Percentiles rank a stretch among this genome's conserved stretches.
phyloP scores from a whole-genome alignment of 169 alveolate species.

The Plasmodium vivax region DNA sequence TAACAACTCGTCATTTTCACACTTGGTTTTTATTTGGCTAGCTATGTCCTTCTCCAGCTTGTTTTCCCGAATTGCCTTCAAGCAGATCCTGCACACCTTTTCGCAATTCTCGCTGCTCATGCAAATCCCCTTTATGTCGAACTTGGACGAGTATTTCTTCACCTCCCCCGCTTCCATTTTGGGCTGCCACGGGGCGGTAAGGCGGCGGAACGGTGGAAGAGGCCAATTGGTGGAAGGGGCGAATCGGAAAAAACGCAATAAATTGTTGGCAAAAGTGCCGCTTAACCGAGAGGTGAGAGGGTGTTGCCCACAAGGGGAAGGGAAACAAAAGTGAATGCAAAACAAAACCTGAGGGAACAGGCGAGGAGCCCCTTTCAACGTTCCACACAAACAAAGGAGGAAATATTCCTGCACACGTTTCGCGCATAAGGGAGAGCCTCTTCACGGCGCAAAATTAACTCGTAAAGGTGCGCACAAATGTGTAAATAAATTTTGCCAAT shows the following conservation, averaged over 20 bases:
- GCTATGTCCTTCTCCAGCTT: constrained; percentile 72
- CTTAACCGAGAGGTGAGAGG: not conserved
- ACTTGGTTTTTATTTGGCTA: constrained; percentile 62
- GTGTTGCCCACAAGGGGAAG: not conserved
- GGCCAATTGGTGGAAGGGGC: not conserved
- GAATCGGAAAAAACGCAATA: not conserved
- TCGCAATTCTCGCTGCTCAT: constrained; percentile 69
- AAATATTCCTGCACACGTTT: not conserved
- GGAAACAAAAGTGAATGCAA: not conserved
- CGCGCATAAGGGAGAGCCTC: not conserved
- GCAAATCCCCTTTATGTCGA: constrained; percentile 71
- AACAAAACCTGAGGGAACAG: not conserved
- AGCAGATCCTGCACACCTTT: constrained; percentile 40
- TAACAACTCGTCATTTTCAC: constrained; percentile 68
- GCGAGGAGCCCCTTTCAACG: not conserved
- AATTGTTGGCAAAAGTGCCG: not conserved
- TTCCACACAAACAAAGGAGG: not conserved
- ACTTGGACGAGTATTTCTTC: constrained; percentile 57
- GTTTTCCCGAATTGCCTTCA: constrained; percentile 69
- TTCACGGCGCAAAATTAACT: not conserved
- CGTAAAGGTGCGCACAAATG: not conserved
- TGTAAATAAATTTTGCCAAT: not conserved
- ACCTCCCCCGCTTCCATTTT: constrained; percentile 24
- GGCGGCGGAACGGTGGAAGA: not conserved
- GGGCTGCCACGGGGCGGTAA: not conserved